Evolutionary conservation across 768 basidiomycete genomes (phyloP).

Genomic region (Ephemerocybe angulata): DNA sequence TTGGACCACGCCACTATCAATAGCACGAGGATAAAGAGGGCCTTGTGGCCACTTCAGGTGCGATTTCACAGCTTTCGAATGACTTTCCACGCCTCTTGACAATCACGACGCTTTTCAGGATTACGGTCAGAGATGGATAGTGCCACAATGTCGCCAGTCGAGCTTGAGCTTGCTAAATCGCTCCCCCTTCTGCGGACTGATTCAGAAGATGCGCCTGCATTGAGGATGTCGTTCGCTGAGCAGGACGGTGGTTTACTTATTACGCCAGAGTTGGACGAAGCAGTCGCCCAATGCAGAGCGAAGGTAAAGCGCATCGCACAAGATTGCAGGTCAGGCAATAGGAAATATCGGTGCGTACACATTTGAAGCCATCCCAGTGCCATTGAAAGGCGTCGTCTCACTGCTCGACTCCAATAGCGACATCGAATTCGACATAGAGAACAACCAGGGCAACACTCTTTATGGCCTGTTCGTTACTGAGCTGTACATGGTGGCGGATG

Average conservation of each 20-base stretch:
- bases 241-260: constrained; percentile 42
- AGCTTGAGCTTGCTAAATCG: no score
- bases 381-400: background rate
- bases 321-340: constrained; percentile 43
- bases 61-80: no score
- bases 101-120: no score
- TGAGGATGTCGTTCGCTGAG: constrained; percentile 31
- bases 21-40: no score
- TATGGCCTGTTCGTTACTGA: constrained; percentile 19
- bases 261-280: constrained; percentile 46
- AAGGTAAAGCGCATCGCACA: constrained; percentile 43
- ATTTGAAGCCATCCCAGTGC: background rate
- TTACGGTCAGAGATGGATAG: no score
- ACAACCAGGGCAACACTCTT: constrained; percentile 46
- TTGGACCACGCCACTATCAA: no score
- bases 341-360: constrained; percentile 48
- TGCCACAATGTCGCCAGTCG: no score
- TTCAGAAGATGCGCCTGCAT: no score
- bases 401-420: constrained; percentile 34
- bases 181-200: no score
- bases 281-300: constrained; percentile 42
- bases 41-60: no score
- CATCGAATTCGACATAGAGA: constrained; percentile 55
- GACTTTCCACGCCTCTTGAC: no score
- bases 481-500: constrained; percentile 23